These are phyloP conservation scores for Aspergillus pseudoterreus DNA, from an alignment of 2,329 filamentous ascomycete genomes.

Conservation along the genomic window DNA sequence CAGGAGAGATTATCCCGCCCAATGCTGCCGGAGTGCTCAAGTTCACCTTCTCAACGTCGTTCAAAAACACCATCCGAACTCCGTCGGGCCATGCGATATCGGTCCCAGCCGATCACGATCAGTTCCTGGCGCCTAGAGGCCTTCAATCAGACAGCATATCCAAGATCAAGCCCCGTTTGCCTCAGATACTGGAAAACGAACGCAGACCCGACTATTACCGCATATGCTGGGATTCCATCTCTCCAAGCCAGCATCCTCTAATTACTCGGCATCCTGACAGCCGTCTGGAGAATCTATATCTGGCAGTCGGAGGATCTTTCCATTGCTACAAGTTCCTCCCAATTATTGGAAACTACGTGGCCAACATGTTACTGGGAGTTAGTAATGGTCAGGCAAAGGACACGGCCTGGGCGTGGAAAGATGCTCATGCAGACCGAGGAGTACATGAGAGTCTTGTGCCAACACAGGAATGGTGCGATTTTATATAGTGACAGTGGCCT, in stretches of 20 bases:
- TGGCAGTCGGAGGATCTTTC: constrained; percentile 62
- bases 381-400: constrained; percentile 39
- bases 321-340: constrained; percentile 66
- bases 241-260: constrained; percentile 60
- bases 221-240: constrained; percentile 59
- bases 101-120: constrained; percentile 43
- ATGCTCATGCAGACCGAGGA: constrained; percentile 11
- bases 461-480: constrained; percentile 21
- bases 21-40: constrained; percentile 53
- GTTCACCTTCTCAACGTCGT: constrained; percentile 59
- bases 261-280: constrained; percentile 52
- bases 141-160: constrained; percentile 42
- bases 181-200: constrained; percentile 25
- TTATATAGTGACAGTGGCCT: not conserved
- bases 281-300: constrained; percentile 50
- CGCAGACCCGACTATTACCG: constrained; percentile 42
- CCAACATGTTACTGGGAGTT: constrained; percentile 36
- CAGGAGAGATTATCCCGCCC: constrained; percentile 47
- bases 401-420: constrained; percentile 22
- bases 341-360: constrained; percentile 57
- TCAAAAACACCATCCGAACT: constrained; percentile 52
- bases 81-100: constrained; percentile 52
- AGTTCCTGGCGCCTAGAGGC: constrained; percentile 39
- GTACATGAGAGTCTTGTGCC: constrained; percentile 29
- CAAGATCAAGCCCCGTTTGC: constrained; percentile 21